Conservation (phyloP, 1,139 yeast genomes). For the Zygotorulaspora mrakii region DNA sequence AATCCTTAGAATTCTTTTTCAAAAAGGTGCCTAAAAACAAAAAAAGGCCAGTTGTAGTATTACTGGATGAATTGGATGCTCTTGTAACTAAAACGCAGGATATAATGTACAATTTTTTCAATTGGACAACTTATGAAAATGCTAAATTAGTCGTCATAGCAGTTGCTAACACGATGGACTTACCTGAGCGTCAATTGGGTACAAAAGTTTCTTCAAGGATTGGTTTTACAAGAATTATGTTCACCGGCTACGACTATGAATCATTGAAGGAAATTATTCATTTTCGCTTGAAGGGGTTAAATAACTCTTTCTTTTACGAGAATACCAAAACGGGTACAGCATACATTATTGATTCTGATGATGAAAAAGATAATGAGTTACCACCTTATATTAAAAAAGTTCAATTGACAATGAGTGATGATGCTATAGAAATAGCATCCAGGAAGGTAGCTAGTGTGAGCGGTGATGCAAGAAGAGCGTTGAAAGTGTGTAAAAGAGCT, state of each 20-base stretch:
- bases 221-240: slow-evolving; percentile 82
- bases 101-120: slow-evolving; percentile 92
- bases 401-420: slow-evolving; percentile 52
- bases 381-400: slow-evolving; percentile 31
- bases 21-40: slow-evolving; percentile 36
- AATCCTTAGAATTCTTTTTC: slow-evolving; percentile 53
- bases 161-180: slow-evolving; percentile 95
- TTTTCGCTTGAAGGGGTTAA: slow-evolving; percentile 59
- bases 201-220: slow-evolving; percentile 89
- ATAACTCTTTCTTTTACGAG: slow-evolving; percentile 38
- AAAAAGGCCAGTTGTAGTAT: slow-evolving; percentile 56
- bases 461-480: slow-evolving; percentile 94
- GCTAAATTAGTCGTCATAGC: slow-evolving; percentile 86
- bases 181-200: slow-evolving; percentile 83
- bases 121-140: slow-evolving; percentile 86
- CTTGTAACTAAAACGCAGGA: slow-evolving; percentile 79
- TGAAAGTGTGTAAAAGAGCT: slow-evolving; percentile 85
- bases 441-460: slow-evolving; percentile 93
- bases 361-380: slow-evolving; percentile 10
- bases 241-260: slow-evolving; percentile 79
- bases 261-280: slow-evolving; percentile 74
- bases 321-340: slow-evolving; percentile 37
- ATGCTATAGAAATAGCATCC: slow-evolving; percentile 88
- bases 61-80: slow-evolving; percentile 92
- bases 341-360: slow-evolving; percentile 21